Base-by-base conservation (phyloP, 2,329 filamentous ascomycete species). In the Fusarium sp. region DNA sequence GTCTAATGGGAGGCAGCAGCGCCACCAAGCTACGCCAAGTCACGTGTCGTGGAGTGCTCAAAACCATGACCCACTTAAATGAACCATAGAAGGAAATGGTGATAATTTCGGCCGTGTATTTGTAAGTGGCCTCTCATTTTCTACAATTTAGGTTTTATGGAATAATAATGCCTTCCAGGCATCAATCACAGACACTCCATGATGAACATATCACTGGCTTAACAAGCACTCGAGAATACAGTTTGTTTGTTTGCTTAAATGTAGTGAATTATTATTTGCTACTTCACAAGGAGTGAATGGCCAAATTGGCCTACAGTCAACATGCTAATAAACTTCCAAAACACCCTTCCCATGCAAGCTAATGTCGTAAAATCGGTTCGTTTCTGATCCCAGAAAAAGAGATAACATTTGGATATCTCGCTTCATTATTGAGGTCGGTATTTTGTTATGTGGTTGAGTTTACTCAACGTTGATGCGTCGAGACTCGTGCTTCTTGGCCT, bases 401-500 rank as follows among this genome's bases (percentile, higher is more conserved):
- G 32, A 30, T 49, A 51, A 46, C 27, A 34, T 46, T 27, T 16
- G 30, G 34, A 44, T n/a, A 25, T 16, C 46, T 25, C n/a, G 32
- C 16, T 44, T 29, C 24, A 38, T 55, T 18, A 20, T 60, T 9
- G 18, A 27, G 10, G 29, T 49, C 47, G 29, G 24, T 57, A 38
- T 14, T 34, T 51, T 42, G 34, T 43, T 45, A 22, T 30, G 42
- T 34, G 32, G 27, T 32, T 15, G 34, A 18, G 47, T 59, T 82
- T 84, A 89, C 77, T 82, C 79, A 76, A 91, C 83, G 30, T 79
- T 73, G 72, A 91, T 89, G 79, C 86, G 87, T 74, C 85, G 84
- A 34, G 80, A 75, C 79, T 87, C 84, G 68, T 83, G 83, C 84
- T 87, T 89, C 81, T 86, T 87, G 25, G 87, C 86, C 85, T 92